Base-by-base conservation (phyloP, 495 filamentous ascomycete genomes). In the Letharia lupina region DNA sequence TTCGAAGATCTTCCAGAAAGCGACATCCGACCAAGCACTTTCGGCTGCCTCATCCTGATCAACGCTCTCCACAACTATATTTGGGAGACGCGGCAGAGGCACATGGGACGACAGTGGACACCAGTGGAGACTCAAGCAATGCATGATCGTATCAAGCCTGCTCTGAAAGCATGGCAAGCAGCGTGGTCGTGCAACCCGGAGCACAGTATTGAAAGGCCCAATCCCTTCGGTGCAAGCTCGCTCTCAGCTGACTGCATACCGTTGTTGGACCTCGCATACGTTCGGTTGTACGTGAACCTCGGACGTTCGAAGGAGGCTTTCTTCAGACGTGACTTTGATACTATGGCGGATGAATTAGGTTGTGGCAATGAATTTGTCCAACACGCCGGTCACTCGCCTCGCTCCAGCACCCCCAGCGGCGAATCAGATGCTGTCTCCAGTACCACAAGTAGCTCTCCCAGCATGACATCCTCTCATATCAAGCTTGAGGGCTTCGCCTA, bases 21-120 rank as follows among this genome's bases (percentile, higher is more conserved):
- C 63, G 84, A 92, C 60, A 78, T 96, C 64, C 87, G 86, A 67
- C 92, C 93, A 4, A 98, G 94, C 75, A 94, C 93, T 9, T 96
- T 96, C 71, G 94, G 94, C 31, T 98, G 94, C 76, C 78, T 97
- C 20, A 83, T 96, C 15, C 80, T 98, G 62, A 98, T 98, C 73
- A 95, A 96, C 75, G 93, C 94, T 2, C 78, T 98, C 37, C 94
- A 98, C 76, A 96, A 96, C 68, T 97, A 97, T 75, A 96, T 98
- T 56, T 98, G 94, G 94, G 93, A 98, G 77, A 96, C 92, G 2
- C 84, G 94, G 48, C 93, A 96, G 74, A 80, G 91, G 45, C 93
- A 97, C 71, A 87, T 92, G 72, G 92, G 89, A 65, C 87, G 91
- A 67, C 84, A 90, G 67, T 97, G 93, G 93, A 96, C 92, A 20